Evolutionary conservation across 306 rosid genomes (phyloP), one percentile per base, ranked within the genome.

Genomic region (Glycine soja): DNA sequence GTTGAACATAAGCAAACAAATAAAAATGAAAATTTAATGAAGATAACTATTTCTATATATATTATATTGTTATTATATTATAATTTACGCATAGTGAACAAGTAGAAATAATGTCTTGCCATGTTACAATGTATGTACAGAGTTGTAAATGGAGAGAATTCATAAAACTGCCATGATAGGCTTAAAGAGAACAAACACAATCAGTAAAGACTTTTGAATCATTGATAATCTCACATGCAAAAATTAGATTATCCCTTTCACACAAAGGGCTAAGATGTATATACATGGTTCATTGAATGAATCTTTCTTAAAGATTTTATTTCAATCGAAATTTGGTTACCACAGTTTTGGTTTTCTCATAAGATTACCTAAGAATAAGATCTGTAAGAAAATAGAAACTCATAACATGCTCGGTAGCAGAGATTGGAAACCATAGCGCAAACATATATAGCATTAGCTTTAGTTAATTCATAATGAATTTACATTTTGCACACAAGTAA

Each of bases 1-100:
- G 18, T 16, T 73, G 36, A 77, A 73, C 79, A 76, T 24, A 77
- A 14, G 74, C 45, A 70, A 30, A 63, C 19, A 24, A 70, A 30
- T 8, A 46, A 54, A 58, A 80, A 71, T 45, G 61, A 57, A 80
- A 56, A 57, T 18, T 51, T 51, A 48, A 12, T 53, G 50, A 66
- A 65, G 19, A 56, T 15, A 68, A 72, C 3, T 66, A 64, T 5
- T 69, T 59, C 76, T 53, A 46, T 48, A 43, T 76, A 43, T 76
- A 66, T 69, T 63, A 53, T 62, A 57, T 62, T 3, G 19, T 62
- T 74, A 18, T 56, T 18, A 34, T 13, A 63, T 42, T 42, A 42
- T 42, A 42, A 7, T 6, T 42, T 6, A 42, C 0, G 1, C 3
- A 0, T 72, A 38, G 43, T 38, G 43, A 38, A 38, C 6, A 38